phyloP scores from a whole-genome alignment of 1,284 basidiomycete species.

The Ganoderma resinaceum region DNA sequence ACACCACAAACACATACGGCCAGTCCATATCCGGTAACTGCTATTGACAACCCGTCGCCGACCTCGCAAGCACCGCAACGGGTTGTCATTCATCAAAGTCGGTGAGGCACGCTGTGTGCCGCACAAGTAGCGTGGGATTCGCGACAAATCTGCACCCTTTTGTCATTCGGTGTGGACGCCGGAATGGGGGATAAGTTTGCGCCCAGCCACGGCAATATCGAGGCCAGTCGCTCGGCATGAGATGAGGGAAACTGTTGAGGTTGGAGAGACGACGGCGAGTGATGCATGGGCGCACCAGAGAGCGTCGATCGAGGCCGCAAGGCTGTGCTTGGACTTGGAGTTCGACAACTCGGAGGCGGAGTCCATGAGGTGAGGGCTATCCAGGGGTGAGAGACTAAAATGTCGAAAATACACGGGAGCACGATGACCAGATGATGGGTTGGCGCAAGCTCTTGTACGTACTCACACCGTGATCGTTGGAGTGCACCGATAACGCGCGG shows the following conservation, averaged over 20 bases:
- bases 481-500: neutral
- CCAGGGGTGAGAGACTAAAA: neutral
- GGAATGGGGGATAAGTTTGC: neutral
- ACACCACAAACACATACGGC: neutral
- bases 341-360: neutral
- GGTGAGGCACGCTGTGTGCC: neutral
- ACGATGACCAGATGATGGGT: neutral
- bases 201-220: neutral
- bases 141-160: conserved; percentile 1
- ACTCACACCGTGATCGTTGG: neutral
- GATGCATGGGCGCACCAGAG: neutral
- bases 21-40: neutral
- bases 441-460: neutral
- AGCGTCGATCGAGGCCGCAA: neutral
- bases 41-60: neutral
- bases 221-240: neutral
- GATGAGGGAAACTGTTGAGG: neutral
- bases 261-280: neutral
- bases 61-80: neutral
- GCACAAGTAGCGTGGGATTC: neutral
- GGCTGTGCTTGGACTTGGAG: neutral
- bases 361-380: neutral
- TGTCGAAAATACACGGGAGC: neutral
- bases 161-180: conserved; percentile 14
- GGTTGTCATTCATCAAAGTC: neutral